A percentile compares a stretch with the other conserved stretches of the same genome.
phyloP scores from a whole-genome alignment of 2,329 filamentous ascomycete genomes.

The Trichoderma sp. region DNA sequence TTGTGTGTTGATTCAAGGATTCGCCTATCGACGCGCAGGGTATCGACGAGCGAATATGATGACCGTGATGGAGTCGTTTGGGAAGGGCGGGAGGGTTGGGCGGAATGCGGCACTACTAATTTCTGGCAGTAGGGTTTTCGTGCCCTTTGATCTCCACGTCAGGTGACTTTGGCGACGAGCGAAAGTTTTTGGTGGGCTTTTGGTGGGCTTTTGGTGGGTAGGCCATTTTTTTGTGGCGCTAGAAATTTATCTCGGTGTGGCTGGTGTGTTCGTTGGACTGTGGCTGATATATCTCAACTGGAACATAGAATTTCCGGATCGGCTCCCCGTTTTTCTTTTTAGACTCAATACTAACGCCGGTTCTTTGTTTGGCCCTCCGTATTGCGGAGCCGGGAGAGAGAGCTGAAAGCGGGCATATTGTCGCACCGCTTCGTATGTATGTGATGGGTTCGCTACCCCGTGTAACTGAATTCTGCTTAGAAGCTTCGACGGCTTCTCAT shows the following conservation, averaged over 20 bases:
- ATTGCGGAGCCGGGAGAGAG: neutral
- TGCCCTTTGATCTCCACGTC: slow-evolving; percentile 39
- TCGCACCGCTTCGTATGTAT: neutral
- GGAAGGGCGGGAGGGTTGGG: slow-evolving; percentile 29
- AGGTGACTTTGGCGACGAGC: slow-evolving; percentile 30
- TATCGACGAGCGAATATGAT: slow-evolving; percentile 45
- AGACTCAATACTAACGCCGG: neutral
- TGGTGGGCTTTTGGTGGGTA: neutral
- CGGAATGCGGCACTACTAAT: slow-evolving; percentile 33
- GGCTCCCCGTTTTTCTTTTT: neutral
- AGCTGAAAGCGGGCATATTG: neutral
- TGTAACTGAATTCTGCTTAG: neutral
- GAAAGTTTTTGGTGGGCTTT: neutral
- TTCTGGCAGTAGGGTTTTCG: slow-evolving; percentile 41
- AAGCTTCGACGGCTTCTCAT: neutral
- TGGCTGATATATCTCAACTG: neutral
- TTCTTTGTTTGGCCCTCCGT: neutral
- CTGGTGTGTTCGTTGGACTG: neutral
- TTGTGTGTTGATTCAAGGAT: slow-evolving; percentile 43
- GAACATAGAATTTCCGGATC: slow-evolving; percentile 5
- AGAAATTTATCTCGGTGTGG: neutral
- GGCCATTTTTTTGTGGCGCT: neutral
- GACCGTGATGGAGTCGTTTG: slow-evolving; percentile 38
- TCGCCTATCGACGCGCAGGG: slow-evolving; percentile 44
- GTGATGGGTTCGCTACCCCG: neutral